Evolutionary conservation across 805 yeast species (phyloP), one percentile per base, ranked within the genome.

Genomic region (Wickerhamomyces tratensis): DNA sequence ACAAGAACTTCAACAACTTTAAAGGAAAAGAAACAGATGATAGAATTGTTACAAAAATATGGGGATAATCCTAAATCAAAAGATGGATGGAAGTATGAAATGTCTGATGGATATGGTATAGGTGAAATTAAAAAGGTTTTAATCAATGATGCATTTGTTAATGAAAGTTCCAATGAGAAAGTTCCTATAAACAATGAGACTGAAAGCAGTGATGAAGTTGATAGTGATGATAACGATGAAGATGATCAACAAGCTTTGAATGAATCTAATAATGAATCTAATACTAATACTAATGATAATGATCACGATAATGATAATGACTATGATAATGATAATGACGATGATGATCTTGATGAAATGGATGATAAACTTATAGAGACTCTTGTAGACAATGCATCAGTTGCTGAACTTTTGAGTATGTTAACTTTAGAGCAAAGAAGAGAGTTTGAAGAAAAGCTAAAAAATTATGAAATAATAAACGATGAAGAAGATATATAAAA

Each of bases 21-120:
- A 4, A 39, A 38, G 25, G 45, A 43, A 9, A 41, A 37, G 36
- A 6, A 29, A 25, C 38, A 35, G 33, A 33, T 46, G 7, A 29
- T 46, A 10, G 38, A 40, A 9, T 20, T 37, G 13, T 13, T 46
- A 6, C 31, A 40, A 9, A 31, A 37, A 33, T 43, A 39, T 20
- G 20, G 20, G 20, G 20, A 20, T 20, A 20, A 20, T 20, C 4
- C 20, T 20, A 20, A 20, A 20, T 20, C 20, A 20, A 35, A 25
- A 3, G 38, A 15, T 6, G 38, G 15, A 5, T 46, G 47, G 47
- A 43, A 36, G 27, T 46, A 43, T 25, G 43, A 43, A 31, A 10
- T 39, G 2, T 42, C 40, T 7, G 11, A 30, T 12, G 29, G 30
- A 25, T 25, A 14, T 25, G 34, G 27, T 13, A 25, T 30, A 29